Evolutionary conservation across 345 rosid genomes (phyloP).

Genomic region (Cardamine chenopodiifolia): DNA sequence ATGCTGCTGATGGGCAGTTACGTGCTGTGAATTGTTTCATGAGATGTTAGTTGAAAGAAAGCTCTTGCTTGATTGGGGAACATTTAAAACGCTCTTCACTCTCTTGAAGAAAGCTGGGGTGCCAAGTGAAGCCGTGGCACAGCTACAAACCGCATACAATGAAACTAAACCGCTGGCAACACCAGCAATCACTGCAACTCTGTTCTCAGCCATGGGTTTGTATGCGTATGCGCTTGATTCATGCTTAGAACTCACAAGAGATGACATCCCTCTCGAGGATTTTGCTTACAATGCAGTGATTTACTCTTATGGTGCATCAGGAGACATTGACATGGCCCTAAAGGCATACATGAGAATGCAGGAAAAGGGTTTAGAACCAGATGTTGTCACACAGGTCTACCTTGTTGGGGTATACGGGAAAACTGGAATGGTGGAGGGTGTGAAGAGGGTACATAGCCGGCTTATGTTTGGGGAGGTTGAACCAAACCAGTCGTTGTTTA

Average conservation of each 20-base stretch:
- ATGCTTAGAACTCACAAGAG: slow-evolving; percentile 52
- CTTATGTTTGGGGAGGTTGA: slow-evolving; percentile 60
- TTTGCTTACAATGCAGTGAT: slow-evolving; percentile 74
- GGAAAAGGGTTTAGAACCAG: slow-evolving; percentile 77
- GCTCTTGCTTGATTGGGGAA: slow-evolving; percentile 64
- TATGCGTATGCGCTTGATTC: slow-evolving; percentile 58
- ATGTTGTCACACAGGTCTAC: slow-evolving; percentile 62
- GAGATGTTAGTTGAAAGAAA: slow-evolving; percentile 65
- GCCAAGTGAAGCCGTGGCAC: slow-evolving; percentile 71
- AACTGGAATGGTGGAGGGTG: slow-evolving; percentile 87
- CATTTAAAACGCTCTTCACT: slow-evolving; percentile 66
- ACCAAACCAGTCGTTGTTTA: slow-evolving; percentile 61
- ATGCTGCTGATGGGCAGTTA: slow-evolving; percentile 66
- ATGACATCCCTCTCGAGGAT: slow-evolving; percentile 48
- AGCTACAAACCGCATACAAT: slow-evolving; percentile 65
- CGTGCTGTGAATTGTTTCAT: slow-evolving; percentile 70
- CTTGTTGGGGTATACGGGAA: slow-evolving; percentile 74
- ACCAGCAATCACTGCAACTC: slow-evolving; percentile 58
- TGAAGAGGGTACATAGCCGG: slow-evolving; percentile 64
- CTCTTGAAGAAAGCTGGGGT: slow-evolving; percentile 72
- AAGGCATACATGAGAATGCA: slow-evolving; percentile 75
- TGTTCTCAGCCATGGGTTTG: slow-evolving; percentile 74
- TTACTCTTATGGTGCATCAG: slow-evolving; percentile 61
- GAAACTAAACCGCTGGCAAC: slow-evolving; percentile 70
- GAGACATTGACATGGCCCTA: slow-evolving; percentile 67